A percentile compares a stretch with the other conserved stretches of the same genome.
phyloP scores from a whole-genome alignment of 176 grass and related monocot species.

The Pontederia paniculata region DNA sequence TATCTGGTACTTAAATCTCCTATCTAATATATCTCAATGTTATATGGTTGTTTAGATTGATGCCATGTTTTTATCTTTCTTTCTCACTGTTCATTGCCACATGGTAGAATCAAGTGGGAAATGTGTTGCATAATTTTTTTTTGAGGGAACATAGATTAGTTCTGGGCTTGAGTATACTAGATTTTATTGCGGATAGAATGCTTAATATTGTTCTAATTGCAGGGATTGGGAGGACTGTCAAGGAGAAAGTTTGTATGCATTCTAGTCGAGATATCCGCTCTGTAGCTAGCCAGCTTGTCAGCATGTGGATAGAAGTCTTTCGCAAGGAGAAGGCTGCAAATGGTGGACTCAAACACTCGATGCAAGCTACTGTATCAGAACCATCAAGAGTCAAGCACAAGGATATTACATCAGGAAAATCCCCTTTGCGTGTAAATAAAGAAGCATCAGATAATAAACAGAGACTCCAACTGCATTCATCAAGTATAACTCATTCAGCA shows the following conservation, averaged over 20 bases:
- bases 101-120: too few relatives aligned
- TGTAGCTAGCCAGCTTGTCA: conserved; percentile 84
- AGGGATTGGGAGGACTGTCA: conserved; percentile 89
- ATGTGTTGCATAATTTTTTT: too few relatives aligned
- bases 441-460: conserved; percentile 34
- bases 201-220: conserved; percentile 3
- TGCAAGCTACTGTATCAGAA: conserved; percentile 39
- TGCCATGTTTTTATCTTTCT: too few relatives aligned
- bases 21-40: conserved; percentile 7
- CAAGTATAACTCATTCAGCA: conserved; percentile 36
- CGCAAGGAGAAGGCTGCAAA: conserved; percentile 92
- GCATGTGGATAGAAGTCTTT: conserved; percentile 92
- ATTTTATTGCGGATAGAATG: too few relatives aligned
- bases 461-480: conserved; percentile 25
- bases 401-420: conserved; percentile 39
- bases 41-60: background rate
- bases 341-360: conserved; percentile 55
- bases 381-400: conserved; percentile 38
- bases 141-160: too few relatives aligned
- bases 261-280: conserved; percentile 98
- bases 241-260: conserved; percentile 97
- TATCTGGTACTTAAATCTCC: conserved; percentile 55
- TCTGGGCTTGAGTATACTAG: too few relatives aligned
- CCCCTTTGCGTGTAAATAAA: conserved; percentile 19
- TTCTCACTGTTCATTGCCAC: too few relatives aligned